Evolutionary conservation across 208 protist species (phyloP), one percentile per base, ranked within the genome.

Genomic region (Angomonas ambiguus): DNA sequence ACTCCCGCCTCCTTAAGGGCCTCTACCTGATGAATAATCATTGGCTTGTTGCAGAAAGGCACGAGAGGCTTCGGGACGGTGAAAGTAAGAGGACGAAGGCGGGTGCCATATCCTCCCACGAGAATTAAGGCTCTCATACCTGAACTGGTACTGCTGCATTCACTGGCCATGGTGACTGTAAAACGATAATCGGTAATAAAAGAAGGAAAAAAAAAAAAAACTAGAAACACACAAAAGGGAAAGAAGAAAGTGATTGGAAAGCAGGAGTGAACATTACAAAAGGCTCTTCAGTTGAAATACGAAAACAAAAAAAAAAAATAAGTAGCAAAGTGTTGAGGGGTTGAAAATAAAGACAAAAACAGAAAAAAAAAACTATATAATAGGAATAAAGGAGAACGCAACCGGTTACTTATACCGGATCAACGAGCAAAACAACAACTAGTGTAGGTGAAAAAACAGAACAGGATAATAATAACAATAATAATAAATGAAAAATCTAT

Each of bases 11-110:
- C 90, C 66, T 91, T 92, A 0, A 99, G 72, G 13, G 97, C 97
- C 79, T 98, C 95, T 28, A 99, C 95, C 76, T 99, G 97, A 78
- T 99, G 97, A 24, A 98, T 71, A 35, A 99, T 96, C 83, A 99
- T 98, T 6, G 97, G 88, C 82, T 98, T 98, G 81, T 99, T 99
- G 64, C 91, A 94, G 80, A 99, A 99, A 2, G 92, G 92, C 1
- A 99, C 96, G 6, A 99, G 80, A 11, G 98, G 98, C 78, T 99
- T 99, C 8, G 98, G 97, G 30, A 83, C 78, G 2, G 96, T 97
- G 18, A 99, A 78, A 4, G 98, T 99, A 16, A 99, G 84, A 27
- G 98, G 98, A 51, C 98, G 94, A 13, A 99, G 85, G 28, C 98
- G 83, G 24, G 93, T 96, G 58, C 93, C 91, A 60, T 89, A 96